Evolutionary conservation across 306 rosid genomes (phyloP).

Genomic region (Lotus japonicus): DNA sequence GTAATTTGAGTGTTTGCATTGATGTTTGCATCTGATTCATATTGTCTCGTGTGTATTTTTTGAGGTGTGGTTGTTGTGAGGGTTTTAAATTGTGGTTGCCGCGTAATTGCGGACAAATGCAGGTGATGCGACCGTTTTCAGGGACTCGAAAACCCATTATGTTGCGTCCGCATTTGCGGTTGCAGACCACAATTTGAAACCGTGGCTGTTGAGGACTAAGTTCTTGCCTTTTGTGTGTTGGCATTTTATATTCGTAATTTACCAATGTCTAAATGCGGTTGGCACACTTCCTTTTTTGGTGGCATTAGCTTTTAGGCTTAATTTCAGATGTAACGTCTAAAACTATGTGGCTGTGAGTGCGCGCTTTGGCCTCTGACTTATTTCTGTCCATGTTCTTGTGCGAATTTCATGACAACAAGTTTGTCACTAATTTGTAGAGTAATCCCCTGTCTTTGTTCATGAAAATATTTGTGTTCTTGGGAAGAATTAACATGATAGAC

Average conservation of each 20-base stretch:
- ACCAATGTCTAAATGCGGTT: neutral
- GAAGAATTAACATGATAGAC: neutral
- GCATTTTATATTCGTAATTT: neutral
- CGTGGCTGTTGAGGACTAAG: neutral
- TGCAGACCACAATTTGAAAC: too few species aligned
- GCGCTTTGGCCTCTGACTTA: neutral
- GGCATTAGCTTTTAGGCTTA: neutral
- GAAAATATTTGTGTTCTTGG: neutral
- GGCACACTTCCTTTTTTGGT: neutral
- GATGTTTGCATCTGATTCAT: constrained; percentile 12
- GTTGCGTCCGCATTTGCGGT: too few species aligned
- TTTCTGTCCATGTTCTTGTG: neutral
- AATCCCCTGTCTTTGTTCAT: neutral
- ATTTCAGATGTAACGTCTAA: neutral
- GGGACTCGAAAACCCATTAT: too few species aligned
- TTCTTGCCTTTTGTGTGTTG: constrained; percentile 11
- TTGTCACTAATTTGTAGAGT: neutral
- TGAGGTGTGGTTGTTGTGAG: neutral
- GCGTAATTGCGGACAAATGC: too few species aligned
- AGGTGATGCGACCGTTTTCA: too few species aligned
- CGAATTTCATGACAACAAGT: neutral
- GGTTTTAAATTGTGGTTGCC: too few species aligned
- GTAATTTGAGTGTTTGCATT: neutral
- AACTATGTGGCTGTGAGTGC: neutral
- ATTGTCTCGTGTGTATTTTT: neutral